Evolutionary conservation across 2,329 filamentous ascomycete species (phyloP).

Genomic region (Fusarium zealandicum): DNA sequence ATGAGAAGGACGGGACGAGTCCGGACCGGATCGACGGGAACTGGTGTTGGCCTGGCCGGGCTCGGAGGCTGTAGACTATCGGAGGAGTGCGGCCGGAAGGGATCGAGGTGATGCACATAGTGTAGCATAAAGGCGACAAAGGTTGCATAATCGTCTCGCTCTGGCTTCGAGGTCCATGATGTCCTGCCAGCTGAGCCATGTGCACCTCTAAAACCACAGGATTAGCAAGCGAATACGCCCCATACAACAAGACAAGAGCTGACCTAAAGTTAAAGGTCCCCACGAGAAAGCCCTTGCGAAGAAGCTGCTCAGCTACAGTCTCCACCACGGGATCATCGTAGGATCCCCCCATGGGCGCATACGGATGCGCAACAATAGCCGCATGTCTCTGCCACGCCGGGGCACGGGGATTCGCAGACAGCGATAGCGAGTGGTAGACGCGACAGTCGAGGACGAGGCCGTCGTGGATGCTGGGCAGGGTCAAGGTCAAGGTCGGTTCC

Average conservation of each 20-base stretch:
- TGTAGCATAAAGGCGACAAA: slow-evolving; percentile 80
- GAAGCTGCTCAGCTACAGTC: slow-evolving; percentile 67
- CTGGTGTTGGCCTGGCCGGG: slow-evolving; percentile 2
- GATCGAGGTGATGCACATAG: slow-evolving; percentile 70
- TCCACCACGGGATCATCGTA: slow-evolving; percentile 84
- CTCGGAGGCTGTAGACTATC: slow-evolving; percentile 10
- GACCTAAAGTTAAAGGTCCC: slow-evolving; percentile 93
- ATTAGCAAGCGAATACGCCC: too few species aligned
- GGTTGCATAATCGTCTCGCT: slow-evolving; percentile 82
- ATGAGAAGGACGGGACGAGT: slow-evolving; percentile 60
- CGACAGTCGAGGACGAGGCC: slow-evolving; percentile 78
- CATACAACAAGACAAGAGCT: slow-evolving; percentile 9
- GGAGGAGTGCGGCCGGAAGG: slow-evolving; percentile 39
- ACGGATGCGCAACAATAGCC: slow-evolving; percentile 84
- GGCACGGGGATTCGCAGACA: slow-evolving; percentile 45
- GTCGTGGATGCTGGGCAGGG: slow-evolving; percentile 86
- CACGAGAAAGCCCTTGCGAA: slow-evolving; percentile 77
- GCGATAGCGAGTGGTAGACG: slow-evolving; percentile 73
- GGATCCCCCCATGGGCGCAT: slow-evolving; percentile 84
- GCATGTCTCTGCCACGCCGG: slow-evolving; percentile 57
- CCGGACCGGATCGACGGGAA: neutral
- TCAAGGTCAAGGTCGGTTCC: slow-evolving; percentile 69
- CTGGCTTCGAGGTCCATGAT: slow-evolving; percentile 85
- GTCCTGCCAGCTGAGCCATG: slow-evolving; percentile 77
- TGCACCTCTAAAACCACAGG: slow-evolving; percentile 68